A percentile compares a stretch with the other conserved stretches of the same genome.
phyloP scores from a whole-genome alignment of 2,329 filamentous ascomycete genomes.

The Trichocomaceae sp. region DNA sequence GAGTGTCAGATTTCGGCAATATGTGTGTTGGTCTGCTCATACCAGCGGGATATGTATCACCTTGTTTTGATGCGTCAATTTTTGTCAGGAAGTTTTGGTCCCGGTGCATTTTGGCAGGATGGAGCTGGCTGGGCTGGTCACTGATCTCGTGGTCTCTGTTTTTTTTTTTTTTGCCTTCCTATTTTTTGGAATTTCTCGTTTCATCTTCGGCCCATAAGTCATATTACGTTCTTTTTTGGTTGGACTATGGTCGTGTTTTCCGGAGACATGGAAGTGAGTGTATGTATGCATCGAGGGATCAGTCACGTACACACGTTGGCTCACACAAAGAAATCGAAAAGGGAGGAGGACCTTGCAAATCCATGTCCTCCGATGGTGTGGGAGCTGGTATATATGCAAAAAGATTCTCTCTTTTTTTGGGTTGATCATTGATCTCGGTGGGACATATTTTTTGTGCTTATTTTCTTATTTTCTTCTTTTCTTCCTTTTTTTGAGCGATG shows the following conservation, averaged over 20 bases:
- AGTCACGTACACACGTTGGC: constrained; percentile 6
- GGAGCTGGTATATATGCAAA: constrained; percentile 13
- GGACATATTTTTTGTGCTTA: constrained; percentile 7
- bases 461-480: constrained; percentile 3
- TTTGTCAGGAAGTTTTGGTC: constrained; percentile 39
- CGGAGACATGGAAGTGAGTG: constrained; percentile 1
- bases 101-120: constrained; percentile 38
- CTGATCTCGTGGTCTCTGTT: constrained; percentile 26
- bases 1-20: constrained; percentile 29
- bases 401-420: constrained; percentile 4
- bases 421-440: constrained; percentile 6
- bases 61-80: constrained; percentile 34
- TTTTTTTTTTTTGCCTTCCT: constrained; percentile 7
- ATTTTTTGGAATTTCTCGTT: background rate
- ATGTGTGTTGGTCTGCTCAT: constrained; percentile 27
- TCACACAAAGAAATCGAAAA: background rate
- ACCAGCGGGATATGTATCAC: constrained; percentile 30
- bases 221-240: background rate
- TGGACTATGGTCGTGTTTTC: constrained; percentile 1
- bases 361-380: constrained; percentile 6
- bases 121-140: constrained; percentile 39
- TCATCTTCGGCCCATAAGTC: constrained; percentile 1
- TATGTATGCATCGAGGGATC: constrained; percentile 5
- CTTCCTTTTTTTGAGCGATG: constrained; percentile 12
- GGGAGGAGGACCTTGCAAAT: constrained; percentile 4